These are phyloP conservation scores for Hylodesmum podocarpum DNA, from an alignment of 306 rosid genomes.

Conservation along the genomic window DNA sequence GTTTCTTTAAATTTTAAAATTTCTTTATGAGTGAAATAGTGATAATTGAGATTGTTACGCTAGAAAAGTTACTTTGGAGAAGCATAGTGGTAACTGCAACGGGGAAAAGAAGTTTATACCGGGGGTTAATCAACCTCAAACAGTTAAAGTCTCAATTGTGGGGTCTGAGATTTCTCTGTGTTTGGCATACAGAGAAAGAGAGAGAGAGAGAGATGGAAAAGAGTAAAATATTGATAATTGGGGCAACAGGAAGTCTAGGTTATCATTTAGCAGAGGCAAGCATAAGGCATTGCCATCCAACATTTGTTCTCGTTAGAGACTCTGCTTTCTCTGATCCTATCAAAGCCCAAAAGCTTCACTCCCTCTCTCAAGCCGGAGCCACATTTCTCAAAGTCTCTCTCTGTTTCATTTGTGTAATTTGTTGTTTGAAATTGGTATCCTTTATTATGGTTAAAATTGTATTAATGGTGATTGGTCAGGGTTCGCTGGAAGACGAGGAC, in stretches of 20 bases:
- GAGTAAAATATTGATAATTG: constrained; percentile 67
- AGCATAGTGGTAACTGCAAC: too few relatives aligned
- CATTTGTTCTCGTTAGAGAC: constrained; percentile 64
- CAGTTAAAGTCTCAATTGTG: too few relatives aligned
- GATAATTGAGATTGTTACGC: neutral
- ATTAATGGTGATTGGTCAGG: constrained; percentile 23
- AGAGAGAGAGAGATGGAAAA: constrained; percentile 36
- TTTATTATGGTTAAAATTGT: neutral
- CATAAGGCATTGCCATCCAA: constrained; percentile 63
- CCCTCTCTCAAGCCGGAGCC: constrained; percentile 61
- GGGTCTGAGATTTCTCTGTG: too few relatives aligned
- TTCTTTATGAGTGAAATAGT: too few relatives aligned
- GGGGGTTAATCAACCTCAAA: too few relatives aligned
- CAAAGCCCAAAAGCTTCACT: constrained; percentile 50
- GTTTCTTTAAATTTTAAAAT: too few relatives aligned
- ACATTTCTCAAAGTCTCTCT: constrained; percentile 53
- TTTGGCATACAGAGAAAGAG: neutral
- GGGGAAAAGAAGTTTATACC: too few relatives aligned
- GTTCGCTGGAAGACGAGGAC: constrained; percentile 72
- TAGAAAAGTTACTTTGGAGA: too few relatives aligned
- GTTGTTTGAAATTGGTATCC: neutral
- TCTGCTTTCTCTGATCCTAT: constrained; percentile 56
- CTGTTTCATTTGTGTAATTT: neutral
- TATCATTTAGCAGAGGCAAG: constrained; percentile 59
- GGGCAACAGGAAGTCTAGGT: constrained; percentile 66